These are phyloP conservation scores for Lathyrus sativus DNA, from an alignment of 306 rosid species.

Conservation along the genomic window DNA sequence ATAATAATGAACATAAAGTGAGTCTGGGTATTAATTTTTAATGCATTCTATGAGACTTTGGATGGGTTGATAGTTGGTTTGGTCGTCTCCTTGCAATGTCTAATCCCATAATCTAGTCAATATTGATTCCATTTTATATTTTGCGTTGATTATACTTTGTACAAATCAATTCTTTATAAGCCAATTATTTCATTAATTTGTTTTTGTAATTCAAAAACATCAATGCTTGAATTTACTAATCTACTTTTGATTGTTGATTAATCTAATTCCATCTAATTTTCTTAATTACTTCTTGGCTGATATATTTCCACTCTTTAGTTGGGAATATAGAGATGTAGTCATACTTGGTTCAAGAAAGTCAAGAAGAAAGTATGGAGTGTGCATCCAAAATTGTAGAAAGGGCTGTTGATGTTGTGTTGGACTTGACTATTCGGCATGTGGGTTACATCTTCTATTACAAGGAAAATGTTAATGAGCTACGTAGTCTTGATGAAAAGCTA, in stretches of 20 bases:
- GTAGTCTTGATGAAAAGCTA: neutral
- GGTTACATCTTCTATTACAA: slow-evolving; percentile 6
- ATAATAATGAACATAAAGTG: no score
- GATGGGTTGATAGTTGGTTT: neutral
- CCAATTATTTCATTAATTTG: neutral
- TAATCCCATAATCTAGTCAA: neutral
- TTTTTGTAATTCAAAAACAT: neutral
- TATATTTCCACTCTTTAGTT: neutral
- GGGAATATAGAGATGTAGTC: slow-evolving; percentile 8
- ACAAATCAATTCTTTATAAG: neutral
- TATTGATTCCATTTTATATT: neutral
- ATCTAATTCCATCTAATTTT: neutral
- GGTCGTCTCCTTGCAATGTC: neutral
- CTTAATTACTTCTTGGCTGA: neutral
- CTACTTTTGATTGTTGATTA: neutral
- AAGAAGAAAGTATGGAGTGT: neutral
- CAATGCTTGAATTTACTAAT: neutral
- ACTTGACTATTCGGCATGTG: slow-evolving; percentile 12
- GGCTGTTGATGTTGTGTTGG: neutral
- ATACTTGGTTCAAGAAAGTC: neutral
- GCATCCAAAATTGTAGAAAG: slow-evolving; percentile 9
- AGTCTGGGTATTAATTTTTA: no score
- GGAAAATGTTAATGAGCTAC: slow-evolving; percentile 3
- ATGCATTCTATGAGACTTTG: neutral
- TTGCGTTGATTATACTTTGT: neutral